These are phyloP conservation scores for Triticum turgidum DNA, from an alignment of 176 grass and related monocot species.

Conservation along the genomic window DNA sequence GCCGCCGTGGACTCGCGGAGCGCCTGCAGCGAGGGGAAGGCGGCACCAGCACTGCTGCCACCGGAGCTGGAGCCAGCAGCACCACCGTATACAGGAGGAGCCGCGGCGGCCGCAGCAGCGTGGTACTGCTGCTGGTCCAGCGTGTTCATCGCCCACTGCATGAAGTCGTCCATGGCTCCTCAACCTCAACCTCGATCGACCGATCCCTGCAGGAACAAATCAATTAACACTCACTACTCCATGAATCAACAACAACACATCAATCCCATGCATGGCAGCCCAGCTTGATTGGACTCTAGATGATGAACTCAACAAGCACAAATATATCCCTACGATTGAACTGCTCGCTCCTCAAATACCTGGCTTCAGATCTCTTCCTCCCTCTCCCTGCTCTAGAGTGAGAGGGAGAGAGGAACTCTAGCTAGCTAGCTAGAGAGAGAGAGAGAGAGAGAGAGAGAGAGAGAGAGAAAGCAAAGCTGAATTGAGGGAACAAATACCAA, in stretches of 20 bases:
- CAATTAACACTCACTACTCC: background rate
- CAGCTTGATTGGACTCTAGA: background rate
- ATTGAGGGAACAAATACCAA: background rate
- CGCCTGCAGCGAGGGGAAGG: constrained; percentile 39
- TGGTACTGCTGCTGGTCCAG: constrained; percentile 20
- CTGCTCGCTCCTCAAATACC: background rate
- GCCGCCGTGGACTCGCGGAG: background rate
- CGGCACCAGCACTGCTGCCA: background rate
- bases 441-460: background rate
- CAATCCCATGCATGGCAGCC: background rate
- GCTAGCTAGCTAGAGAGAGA: background rate
- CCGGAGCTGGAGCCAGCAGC: background rate
- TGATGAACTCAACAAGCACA: background rate
- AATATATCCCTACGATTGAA: background rate
- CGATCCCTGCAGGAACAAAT: background rate
- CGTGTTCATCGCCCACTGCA: constrained; percentile 55
- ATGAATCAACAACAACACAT: background rate
- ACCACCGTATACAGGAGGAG: background rate
- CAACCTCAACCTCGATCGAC: too few relatives aligned
- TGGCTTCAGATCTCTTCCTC: background rate
- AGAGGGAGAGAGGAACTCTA: background rate
- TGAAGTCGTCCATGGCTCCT: constrained; percentile 47
- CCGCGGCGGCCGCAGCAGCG: background rate
- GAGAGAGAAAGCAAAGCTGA: background rate
- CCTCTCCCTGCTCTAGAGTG: background rate